Percentiles rank a stretch among this genome's conserved stretches.
These are phyloP conservation scores for Suhomyces chickasaworum DNA, from an alignment of 1,139 yeast species.

Conservation along the genomic window DNA sequence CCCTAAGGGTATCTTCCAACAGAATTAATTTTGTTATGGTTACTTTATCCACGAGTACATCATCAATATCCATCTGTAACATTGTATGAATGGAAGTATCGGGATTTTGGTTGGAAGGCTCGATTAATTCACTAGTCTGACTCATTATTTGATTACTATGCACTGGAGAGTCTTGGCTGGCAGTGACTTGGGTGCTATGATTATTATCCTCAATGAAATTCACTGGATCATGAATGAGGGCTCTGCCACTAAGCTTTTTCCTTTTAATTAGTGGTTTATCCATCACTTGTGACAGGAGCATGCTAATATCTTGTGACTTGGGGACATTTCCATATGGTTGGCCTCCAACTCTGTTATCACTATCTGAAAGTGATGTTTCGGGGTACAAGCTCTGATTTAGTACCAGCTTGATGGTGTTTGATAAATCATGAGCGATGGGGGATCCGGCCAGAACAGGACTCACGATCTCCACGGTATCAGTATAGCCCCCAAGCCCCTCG, in stretches of 20 bases:
- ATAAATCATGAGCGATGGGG: neutral
- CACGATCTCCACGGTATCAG: neutral
- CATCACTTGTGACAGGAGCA: constrained; percentile 4
- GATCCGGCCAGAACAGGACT: neutral
- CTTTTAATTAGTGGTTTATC: neutral
- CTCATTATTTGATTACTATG: constrained; percentile 6
- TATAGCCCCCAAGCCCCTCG: constrained; percentile 1
- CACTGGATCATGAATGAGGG: constrained; percentile 5
- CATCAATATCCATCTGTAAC: constrained; percentile 11
- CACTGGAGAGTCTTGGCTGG: constrained; percentile 3
- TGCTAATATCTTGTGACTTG: constrained; percentile 3
- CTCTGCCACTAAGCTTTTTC: constrained; percentile 9
- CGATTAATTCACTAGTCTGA: neutral
- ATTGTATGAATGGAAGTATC: neutral
- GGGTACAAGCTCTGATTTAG: neutral
- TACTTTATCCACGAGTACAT: constrained; percentile 20
- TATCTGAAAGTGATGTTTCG: neutral
- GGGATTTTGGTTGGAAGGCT: neutral
- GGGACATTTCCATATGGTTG: neutral
- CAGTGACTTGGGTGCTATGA: constrained; percentile 1
- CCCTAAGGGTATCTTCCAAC: constrained; percentile 12
- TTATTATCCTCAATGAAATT: neutral
- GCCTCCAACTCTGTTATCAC: neutral
- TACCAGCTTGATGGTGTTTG: neutral
- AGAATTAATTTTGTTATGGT: constrained; percentile 14